Evolutionary conservation across 768 basidiomycete genomes (phyloP), one percentile per base, ranked within the genome.

Genomic region (Pilatotrama ljubarskyi): DNA sequence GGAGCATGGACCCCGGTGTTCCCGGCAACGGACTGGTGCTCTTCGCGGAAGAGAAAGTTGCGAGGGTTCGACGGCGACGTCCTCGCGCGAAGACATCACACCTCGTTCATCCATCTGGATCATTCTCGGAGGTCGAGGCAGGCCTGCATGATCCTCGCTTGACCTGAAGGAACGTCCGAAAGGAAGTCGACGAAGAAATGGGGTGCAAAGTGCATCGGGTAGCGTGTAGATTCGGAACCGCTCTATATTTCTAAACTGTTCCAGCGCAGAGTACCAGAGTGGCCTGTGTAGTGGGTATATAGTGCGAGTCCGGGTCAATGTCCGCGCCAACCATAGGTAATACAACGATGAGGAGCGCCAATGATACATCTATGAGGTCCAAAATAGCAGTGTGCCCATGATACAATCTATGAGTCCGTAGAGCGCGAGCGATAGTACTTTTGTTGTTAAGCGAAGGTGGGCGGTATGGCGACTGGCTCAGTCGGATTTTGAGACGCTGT

Each of bases 81-180:
- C 47, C n/a, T 6, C 22, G 26, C 55, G 36, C 55, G 29, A 51
- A 52, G 55, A 42, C 44, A 35, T 37, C 61, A 48, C 46, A 46
- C 51, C 36, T 18, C 29, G 53, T 37, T 26, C 44, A 44, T 55
- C 40, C n/a, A 17, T 25, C 41, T 61, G 60, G 60, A 61, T 61
- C 60, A 61, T 61, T 47, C 54, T 61, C 61, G 61, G 55, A 42
- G 59, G 61, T 51, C 61, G 61, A 62, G 61, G 61, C 61, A 51
- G 35, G 61, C 52, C 52, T 52, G 22, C 55, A 57, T 46, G 61
- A 62, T 62, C 61, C 55, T 50, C 61, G 55, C 61, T 25, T 57
- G 56, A 38, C 44, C 46, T 41, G 38, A 54, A 42, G 41, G 50
- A 63, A 55, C 47, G 32, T 58, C 50, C 51, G 25, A 42, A 6